Conservation (phyloP, 1,284 basidiomycete species). For the Ganoderma multipileum region DNA sequence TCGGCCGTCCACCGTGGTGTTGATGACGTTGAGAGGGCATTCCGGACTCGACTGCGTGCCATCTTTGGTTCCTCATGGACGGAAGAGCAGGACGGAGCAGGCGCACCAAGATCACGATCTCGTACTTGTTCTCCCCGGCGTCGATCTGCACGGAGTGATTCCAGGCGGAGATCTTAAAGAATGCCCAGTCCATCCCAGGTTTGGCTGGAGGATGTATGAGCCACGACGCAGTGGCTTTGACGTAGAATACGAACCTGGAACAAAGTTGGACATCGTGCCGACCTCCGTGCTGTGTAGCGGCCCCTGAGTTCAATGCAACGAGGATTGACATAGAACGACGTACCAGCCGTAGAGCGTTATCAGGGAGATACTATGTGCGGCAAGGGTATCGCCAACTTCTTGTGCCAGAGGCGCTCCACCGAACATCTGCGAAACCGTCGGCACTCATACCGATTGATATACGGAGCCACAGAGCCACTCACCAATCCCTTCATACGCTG, state of each 20-base stretch:
- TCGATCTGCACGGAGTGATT: not conserved
- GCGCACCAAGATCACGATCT: conserved; percentile 14
- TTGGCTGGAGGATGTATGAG: not conserved
- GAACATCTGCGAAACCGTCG: conserved; percentile 7
- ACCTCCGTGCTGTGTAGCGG: not conserved
- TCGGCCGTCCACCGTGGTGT: conserved; percentile 7
- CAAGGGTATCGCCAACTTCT: conserved; percentile 12
- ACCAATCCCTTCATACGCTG: conserved; percentile 6
- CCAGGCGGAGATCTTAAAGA: conserved; percentile 12
- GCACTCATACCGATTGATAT: not conserved
- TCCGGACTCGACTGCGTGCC: not conserved
- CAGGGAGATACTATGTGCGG: conserved; percentile 5
- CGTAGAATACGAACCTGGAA: conserved; percentile 14
- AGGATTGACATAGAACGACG: too few relatives aligned
- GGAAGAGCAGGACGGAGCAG: too few relatives aligned
- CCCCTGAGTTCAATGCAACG: not conserved
- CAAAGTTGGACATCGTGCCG: conserved; percentile 13
- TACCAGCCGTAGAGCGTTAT: conserved; percentile 15
- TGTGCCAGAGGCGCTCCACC: conserved; percentile 17
- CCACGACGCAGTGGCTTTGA: not conserved
- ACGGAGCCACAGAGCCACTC: not conserved
- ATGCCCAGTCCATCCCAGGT: conserved; percentile 17
- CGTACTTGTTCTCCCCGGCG: conserved; percentile 6
- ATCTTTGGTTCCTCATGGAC: not conserved
- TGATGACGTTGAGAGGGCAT: conserved; percentile 10